These are phyloP conservation scores for Lyophyllum decastes DNA, from an alignment of 768 basidiomycete species.

Conservation along the genomic window DNA sequence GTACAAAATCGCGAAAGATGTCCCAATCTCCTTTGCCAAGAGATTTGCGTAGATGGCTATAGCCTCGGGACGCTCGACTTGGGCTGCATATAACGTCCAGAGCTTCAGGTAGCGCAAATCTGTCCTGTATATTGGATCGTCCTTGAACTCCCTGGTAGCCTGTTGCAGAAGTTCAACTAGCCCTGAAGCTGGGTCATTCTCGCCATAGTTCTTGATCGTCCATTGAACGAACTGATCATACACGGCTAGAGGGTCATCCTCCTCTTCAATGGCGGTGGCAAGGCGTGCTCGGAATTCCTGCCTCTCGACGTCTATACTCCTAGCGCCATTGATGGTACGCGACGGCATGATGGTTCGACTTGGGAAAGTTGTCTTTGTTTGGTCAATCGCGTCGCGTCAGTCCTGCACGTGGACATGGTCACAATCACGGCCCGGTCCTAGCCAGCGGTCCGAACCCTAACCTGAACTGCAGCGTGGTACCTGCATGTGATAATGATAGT, in stretches of 20 bases:
- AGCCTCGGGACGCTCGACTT: constrained; percentile 70
- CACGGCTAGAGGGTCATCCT: constrained; percentile 84
- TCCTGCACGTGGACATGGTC: constrained; percentile 14
- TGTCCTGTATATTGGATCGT: constrained; percentile 81
- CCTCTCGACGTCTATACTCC: constrained; percentile 32
- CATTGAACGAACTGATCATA: constrained; percentile 90
- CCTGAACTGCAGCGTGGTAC: neutral
- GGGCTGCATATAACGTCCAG: constrained; percentile 86
- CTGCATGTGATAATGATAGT: constrained; percentile 5
- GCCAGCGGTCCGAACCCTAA: neutral
- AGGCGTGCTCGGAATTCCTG: constrained; percentile 41
- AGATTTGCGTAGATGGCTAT: constrained; percentile 76
- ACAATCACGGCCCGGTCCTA: neutral
- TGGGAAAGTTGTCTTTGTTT: constrained; percentile 13
- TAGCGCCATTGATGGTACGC: constrained; percentile 16
- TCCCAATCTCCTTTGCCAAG: constrained; percentile 73
- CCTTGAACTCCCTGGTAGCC: constrained; percentile 77
- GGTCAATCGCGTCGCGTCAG: constrained; percentile 19
- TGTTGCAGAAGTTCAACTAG: constrained; percentile 83
- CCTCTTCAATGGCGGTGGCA: constrained; percentile 59
- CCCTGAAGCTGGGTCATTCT: constrained; percentile 68
- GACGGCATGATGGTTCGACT: constrained; percentile 19
- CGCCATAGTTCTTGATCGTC: constrained; percentile 80
- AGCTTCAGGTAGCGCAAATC: constrained; percentile 91
- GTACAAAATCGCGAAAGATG: constrained; percentile 77